These are phyloP conservation scores for Pythium grandisporangium DNA, from an alignment of 352 stramenopile genomes.

Conservation along the genomic window DNA sequence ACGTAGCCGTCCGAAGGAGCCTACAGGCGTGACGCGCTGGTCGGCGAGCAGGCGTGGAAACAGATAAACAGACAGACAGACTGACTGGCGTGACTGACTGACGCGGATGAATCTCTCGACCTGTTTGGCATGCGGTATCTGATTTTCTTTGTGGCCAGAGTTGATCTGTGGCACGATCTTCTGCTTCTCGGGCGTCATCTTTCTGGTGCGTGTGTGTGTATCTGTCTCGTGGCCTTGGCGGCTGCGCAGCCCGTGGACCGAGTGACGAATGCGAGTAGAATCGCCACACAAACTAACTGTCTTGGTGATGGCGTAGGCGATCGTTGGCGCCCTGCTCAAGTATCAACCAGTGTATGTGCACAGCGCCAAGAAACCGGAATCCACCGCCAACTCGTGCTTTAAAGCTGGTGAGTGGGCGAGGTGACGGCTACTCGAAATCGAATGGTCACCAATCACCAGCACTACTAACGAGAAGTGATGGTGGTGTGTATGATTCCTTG, in stretches of 20 bases:
- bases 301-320: constrained; percentile 26
- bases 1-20: too few relatives aligned
- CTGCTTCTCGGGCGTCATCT: constrained; percentile 68
- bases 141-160: too few relatives aligned
- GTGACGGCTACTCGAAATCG: too few relatives aligned
- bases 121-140: too few relatives aligned
- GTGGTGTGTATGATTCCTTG: background rate
- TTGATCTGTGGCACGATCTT: constrained; percentile 76
- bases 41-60: too few relatives aligned
- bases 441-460: too few relatives aligned
- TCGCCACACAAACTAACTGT: background rate
- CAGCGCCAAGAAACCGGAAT: constrained; percentile 60
- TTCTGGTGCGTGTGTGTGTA: constrained; percentile 32
- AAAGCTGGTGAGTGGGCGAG: constrained; percentile 64
- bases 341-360: constrained; percentile 68
- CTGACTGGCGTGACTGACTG: background rate
- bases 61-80: background rate
- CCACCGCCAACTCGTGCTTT: constrained; percentile 65
- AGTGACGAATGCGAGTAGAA: background rate
- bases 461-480: background rate
- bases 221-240: background rate
- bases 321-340: constrained; percentile 63
- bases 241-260: background rate
- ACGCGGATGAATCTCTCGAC: background rate
- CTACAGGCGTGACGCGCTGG: too few relatives aligned